Base-by-base conservation (phyloP, 371 early-diverging fungal species). In the Fennellomyces sp. region DNA sequence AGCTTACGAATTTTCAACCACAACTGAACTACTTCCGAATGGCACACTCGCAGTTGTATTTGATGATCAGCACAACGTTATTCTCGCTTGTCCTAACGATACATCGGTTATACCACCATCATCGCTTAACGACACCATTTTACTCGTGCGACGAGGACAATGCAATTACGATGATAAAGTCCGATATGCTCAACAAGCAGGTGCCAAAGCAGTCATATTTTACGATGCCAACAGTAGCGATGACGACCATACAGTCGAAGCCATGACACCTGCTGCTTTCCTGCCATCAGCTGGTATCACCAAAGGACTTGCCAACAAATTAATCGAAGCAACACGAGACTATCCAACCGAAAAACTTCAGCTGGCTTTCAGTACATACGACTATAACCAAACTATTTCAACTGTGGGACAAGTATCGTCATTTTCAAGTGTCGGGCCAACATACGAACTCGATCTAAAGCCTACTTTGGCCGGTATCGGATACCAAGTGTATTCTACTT, bases 401-500 rank as follows among this genome's bases (percentile, higher is more conserved):
- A 73, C 76, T 15, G 81, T 70, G 3, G 78, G 73, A 7, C 69
- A 70, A 27, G 66, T 81, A 2, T 81, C 84, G 1, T 50, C 47
- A 17, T 84, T 82, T 60, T 83, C 84, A 0, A 75, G 91, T 21
- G 58, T 67, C 5, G 80, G 80, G 0, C 80, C 80, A 0, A 65
- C 65, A 10, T 71, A 80, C 42, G 80, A 80, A 26, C 52, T 77
- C 19, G 68, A 74, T 30, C 50, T 80, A 35, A 80, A 80, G 51
- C 80, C 91, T 5, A 84, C 84, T 15, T 30, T 91, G 25, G 75
- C 83, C 12, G 89, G 84, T 11, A 87, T 89, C 17, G 92, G 92
- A 48, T 85, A 85, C 6, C 73, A 81, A 60, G 88, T 92, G 25
- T 86, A 79, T 58, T 90, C 91, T n/a, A 87, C 91, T 6, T n/a